Conservation (phyloP, 805 yeast species). For the Saccharomycopsis synnaedendra region DNA sequence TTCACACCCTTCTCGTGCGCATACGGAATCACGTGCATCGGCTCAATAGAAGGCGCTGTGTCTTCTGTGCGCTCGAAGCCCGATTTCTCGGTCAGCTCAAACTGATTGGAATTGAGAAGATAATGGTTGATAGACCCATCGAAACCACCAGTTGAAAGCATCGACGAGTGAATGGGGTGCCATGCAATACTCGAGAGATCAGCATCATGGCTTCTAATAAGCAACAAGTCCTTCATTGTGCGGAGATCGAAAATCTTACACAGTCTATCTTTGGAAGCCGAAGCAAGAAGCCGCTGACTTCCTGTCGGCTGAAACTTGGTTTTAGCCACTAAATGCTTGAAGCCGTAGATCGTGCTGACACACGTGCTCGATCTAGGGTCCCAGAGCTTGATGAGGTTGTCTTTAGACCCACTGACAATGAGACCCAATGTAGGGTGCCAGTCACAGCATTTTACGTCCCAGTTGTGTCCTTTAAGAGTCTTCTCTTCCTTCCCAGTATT, state of each 20-base stretch:
- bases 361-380: conserved; percentile 79
- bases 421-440: conserved; percentile 92
- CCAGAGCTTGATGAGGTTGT: conserved; percentile 88
- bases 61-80: background rate
- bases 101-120: conserved; percentile 34
- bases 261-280: conserved; percentile 82
- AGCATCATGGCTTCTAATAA: conserved; percentile 68
- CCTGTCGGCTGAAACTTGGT: conserved; percentile 81
- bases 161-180: conserved; percentile 81
- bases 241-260: conserved; percentile 82
- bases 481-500: conserved; percentile 78
- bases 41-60: conserved; percentile 20
- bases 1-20: conserved; percentile 94
- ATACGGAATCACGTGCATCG: conserved; percentile 61
- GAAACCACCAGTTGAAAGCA: conserved; percentile 77
- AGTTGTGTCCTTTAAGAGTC: conserved; percentile 80
- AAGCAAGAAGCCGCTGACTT: conserved; percentile 60
- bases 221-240: conserved; percentile 64
- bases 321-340: conserved; percentile 86
- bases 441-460: conserved; percentile 97
- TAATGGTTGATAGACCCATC: conserved; percentile 83
- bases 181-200: conserved; percentile 82
- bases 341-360: conserved; percentile 75
- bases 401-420: conserved; percentile 89
- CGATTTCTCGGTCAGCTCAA: conserved; percentile 14